These are phyloP conservation scores for Penicillium pancosmium DNA, from an alignment of 495 filamentous ascomycete species.

Conservation along the genomic window DNA sequence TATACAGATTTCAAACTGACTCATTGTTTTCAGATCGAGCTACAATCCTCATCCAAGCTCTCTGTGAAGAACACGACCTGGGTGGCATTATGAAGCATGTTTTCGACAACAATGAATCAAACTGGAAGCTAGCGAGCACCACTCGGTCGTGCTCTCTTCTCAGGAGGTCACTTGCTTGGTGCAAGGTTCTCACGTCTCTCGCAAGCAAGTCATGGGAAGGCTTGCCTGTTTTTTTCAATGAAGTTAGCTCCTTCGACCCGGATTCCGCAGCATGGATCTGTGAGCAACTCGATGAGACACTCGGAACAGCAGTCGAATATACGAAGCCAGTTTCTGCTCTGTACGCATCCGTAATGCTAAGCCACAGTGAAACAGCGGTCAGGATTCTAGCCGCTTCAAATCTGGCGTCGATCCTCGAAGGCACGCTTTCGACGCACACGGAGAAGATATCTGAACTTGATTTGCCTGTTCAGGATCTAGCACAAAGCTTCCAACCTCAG, in stretches of 20 bases:
- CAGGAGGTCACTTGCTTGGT: constrained; percentile 43
- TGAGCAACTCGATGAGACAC: constrained; percentile 32
- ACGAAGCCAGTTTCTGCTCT: constrained; percentile 28
- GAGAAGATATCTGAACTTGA: constrained; percentile 15
- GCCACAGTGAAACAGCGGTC: constrained; percentile 29
- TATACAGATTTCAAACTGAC: background rate
- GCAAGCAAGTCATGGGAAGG: constrained; percentile 17
- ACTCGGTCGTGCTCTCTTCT: constrained; percentile 45
- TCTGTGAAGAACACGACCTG: constrained; percentile 35
- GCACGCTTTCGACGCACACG: constrained; percentile 23
- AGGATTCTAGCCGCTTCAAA: constrained; percentile 38
- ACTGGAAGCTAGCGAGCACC: constrained; percentile 36
- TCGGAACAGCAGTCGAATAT: constrained; percentile 25
- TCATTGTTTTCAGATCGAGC: constrained; percentile 20
- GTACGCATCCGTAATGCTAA: constrained; percentile 37
- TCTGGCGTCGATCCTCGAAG: constrained; percentile 38
- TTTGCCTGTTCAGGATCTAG: constrained; percentile 33
- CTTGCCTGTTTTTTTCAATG: constrained; percentile 28
- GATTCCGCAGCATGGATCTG: constrained; percentile 46
- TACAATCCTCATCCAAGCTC: constrained; percentile 22
- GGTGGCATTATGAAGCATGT: constrained; percentile 30
- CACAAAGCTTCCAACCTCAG: constrained; percentile 26
- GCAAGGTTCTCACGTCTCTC: constrained; percentile 32
- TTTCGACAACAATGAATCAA: constrained; percentile 32
- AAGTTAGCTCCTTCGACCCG: constrained; percentile 36